These are phyloP conservation scores for Fragaria ananassa DNA, from an alignment of 306 rosid species.

Conservation along the genomic window DNA sequence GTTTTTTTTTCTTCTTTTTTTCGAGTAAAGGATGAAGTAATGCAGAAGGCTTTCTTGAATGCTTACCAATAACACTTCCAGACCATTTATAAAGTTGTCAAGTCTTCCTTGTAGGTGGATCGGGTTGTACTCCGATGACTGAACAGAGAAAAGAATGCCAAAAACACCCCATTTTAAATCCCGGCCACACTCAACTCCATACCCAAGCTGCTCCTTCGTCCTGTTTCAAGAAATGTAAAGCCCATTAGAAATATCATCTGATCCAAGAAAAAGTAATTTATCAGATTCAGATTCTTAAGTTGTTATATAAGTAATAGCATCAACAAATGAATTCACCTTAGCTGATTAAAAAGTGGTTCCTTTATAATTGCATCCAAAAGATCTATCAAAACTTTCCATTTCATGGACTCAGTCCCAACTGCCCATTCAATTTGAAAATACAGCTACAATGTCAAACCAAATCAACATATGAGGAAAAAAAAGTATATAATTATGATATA, in stretches of 20 bases:
- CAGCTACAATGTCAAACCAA: constrained; percentile 61
- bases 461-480: constrained; percentile 8
- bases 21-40: neutral
- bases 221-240: constrained; percentile 38
- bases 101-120: constrained; percentile 75
- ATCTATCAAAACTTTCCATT: constrained; percentile 69
- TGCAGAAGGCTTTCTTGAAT: constrained; percentile 6
- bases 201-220: constrained; percentile 99
- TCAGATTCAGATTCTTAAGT: constrained; percentile 1
- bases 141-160: constrained; percentile 77
- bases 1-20: neutral
- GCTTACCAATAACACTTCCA: constrained; percentile 77
- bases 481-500: neutral
- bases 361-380: constrained; percentile 81
- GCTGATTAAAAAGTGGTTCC: constrained; percentile 87
- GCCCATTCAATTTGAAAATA: constrained; percentile 89
- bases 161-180: constrained; percentile 61
- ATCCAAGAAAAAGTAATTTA: constrained; percentile 1
- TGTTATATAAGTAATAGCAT: neutral
- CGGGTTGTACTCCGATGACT: constrained; percentile 82
- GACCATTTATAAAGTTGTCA: constrained; percentile 61
- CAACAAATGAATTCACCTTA: constrained; percentile 58
- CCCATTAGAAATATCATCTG: constrained; percentile 15
- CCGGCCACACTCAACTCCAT: constrained; percentile 71
- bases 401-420: constrained; percentile 50